Evolutionary conservation across 305 asterid genomes (phyloP).

Genomic region (Rubia tinctorum): DNA sequence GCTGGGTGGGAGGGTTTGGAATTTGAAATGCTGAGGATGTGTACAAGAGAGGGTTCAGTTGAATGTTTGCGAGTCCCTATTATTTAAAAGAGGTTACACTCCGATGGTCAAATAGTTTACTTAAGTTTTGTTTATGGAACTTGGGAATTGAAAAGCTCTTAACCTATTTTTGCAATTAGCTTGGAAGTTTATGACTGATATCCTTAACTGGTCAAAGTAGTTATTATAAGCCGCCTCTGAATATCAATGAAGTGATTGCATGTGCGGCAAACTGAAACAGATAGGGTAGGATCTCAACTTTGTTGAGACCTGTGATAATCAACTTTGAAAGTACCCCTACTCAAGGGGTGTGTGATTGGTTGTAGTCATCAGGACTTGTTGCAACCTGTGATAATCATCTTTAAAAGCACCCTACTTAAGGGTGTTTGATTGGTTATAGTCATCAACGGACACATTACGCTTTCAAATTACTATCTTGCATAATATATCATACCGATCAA

Average conservation of each 20-base stretch:
- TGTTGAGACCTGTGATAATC: neutral
- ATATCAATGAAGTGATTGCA: neutral
- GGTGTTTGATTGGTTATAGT: neutral
- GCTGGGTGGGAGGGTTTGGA: neutral
- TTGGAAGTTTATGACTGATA: slow-evolving; percentile 3
- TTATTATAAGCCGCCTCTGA: neutral
- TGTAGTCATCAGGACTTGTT: neutral
- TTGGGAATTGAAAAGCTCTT: neutral
- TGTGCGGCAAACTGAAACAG: neutral
- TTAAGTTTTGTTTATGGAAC: neutral
- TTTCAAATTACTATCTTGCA: neutral
- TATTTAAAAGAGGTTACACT: neutral
- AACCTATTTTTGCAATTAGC: neutral
- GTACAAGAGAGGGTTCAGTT: neutral
- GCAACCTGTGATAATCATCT: neutral
- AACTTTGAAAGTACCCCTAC: neutral
- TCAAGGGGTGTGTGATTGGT: neutral
- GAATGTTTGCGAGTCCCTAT: neutral
- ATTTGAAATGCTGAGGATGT: neutral
- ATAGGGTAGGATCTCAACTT: neutral
- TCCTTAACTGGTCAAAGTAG: neutral
- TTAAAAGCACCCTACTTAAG: neutral
- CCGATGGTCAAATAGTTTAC: neutral
- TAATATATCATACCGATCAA: neutral
- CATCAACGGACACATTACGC: neutral